These are phyloP conservation scores for Oryza rufipogon DNA, from an alignment of 176 grass and related monocot genomes.

Conservation along the genomic window DNA sequence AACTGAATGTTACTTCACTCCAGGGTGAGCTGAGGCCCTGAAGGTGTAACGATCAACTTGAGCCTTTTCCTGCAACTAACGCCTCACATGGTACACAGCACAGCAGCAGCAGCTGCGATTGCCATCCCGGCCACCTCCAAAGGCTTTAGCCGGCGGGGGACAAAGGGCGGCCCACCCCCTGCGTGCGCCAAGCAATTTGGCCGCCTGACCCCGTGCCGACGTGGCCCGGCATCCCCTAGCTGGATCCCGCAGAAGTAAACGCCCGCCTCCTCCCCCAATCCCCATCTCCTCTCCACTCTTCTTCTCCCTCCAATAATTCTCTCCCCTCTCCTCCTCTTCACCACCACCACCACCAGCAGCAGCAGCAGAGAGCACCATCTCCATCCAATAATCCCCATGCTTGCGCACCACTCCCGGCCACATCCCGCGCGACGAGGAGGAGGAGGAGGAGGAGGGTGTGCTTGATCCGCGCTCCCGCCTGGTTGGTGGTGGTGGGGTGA, in stretches of 20 bases:
- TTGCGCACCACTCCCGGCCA: constrained; percentile 15
- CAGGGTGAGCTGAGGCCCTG: background rate
- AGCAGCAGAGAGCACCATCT: background rate
- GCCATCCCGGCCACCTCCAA: background rate
- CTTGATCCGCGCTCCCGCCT: background rate
- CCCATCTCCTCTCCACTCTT: constrained; percentile 24
- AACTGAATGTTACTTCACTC: background rate
- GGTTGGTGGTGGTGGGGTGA: too few relatives aligned
- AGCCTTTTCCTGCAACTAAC: constrained; percentile 3
- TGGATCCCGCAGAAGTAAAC: constrained; percentile 55
- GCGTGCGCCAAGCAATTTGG: constrained; percentile 35
- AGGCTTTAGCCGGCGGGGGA: background rate
- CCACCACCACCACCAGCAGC: constrained; percentile 31
- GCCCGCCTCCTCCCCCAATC: constrained; percentile 16
- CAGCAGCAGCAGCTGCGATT: background rate
- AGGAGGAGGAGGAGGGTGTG: background rate
- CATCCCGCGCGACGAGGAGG: constrained; percentile 21
- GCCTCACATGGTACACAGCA: constrained; percentile 11
- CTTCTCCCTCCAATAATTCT: constrained; percentile 56
- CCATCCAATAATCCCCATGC: constrained; percentile 36
- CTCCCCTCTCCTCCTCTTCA: background rate
- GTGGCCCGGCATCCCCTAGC: constrained; percentile 51
- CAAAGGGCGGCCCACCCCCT: constrained; percentile 16
- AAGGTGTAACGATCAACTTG: background rate
- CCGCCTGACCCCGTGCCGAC: constrained; percentile 34